phyloP scores from a whole-genome alignment of 2,329 filamentous ascomycete species.

The Pleomassaria siparia region DNA sequence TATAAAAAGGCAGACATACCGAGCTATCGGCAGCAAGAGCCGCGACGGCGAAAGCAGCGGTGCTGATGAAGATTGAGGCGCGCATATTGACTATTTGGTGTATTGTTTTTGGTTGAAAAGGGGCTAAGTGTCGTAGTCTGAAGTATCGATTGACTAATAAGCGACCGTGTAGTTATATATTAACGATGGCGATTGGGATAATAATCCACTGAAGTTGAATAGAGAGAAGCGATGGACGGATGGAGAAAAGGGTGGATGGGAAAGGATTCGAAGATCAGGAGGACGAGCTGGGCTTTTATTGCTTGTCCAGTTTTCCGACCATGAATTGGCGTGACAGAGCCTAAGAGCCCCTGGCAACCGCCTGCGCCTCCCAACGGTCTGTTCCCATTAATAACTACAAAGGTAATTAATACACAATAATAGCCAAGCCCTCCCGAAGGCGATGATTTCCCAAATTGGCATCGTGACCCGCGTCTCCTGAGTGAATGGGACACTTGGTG shows the following conservation, averaged over 20 bases:
- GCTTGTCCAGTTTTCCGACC: background rate
- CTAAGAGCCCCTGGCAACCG: background rate
- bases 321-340: too few relatives aligned
- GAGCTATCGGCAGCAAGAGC: conserved; percentile 32
- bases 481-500: background rate
- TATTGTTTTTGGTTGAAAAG: background rate
- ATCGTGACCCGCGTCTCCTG: background rate
- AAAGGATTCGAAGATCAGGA: background rate
- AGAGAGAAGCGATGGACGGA: conserved; percentile 1
- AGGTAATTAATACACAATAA: background rate
- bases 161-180: conserved; percentile 1
- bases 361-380: background rate
- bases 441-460: background rate
- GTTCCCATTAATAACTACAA: too few relatives aligned
- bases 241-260: background rate
- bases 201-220: conserved; percentile 1
- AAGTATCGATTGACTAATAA: background rate
- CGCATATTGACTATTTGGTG: conserved; percentile 30
- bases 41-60: conserved; percentile 26
- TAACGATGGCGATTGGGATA: conserved; percentile 5
- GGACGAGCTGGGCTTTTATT: conserved; percentile 6
- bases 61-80: conserved; percentile 32
- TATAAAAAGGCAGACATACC: conserved; percentile 13
- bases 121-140: background rate
- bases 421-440: background rate